Conservation (phyloP, 768 basidiomycete species). For the Psilocybe subaeruginosa region DNA sequence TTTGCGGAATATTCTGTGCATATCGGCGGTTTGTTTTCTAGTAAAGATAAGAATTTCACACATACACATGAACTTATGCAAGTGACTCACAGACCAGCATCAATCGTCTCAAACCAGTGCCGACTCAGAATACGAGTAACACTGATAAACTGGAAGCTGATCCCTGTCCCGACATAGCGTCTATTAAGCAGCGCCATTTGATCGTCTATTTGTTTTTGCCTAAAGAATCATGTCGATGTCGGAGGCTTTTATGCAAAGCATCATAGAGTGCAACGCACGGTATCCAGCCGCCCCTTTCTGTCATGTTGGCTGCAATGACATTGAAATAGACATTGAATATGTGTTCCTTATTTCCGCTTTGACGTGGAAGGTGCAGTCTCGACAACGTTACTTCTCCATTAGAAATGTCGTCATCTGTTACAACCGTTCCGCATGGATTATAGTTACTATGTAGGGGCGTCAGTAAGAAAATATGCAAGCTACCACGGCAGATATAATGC, state of each 20-base stretch:
- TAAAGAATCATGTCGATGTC: conserved; percentile 15
- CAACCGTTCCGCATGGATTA: conserved; percentile 23
- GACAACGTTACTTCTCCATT: conserved; percentile 15
- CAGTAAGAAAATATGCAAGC: background rate
- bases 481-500: background rate
- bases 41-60: background rate
- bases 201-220: conserved; percentile 35
- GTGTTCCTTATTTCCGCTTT: conserved; percentile 14
- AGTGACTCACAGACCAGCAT: conserved; percentile 27
- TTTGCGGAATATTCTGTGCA: conserved; percentile 39
- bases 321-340: conserved; percentile 36
- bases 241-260: background rate
- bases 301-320: conserved; percentile 32
- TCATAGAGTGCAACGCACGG: conserved; percentile 30
- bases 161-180: conserved; percentile 36
- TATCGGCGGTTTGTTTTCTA: conserved; percentile 28
- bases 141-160: conserved; percentile 36
- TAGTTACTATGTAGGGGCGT: background rate
- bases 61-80: background rate
- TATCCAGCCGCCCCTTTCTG: conserved; percentile 38
- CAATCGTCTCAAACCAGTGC: conserved; percentile 45
- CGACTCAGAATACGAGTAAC: conserved; percentile 41
- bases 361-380: conserved; percentile 13
- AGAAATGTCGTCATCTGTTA: conserved; percentile 22
- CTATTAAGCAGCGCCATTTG: conserved; percentile 46